These are phyloP conservation scores for Prunus yedoensis DNA, from an alignment of 331 rosid species.

Conservation along the genomic window DNA sequence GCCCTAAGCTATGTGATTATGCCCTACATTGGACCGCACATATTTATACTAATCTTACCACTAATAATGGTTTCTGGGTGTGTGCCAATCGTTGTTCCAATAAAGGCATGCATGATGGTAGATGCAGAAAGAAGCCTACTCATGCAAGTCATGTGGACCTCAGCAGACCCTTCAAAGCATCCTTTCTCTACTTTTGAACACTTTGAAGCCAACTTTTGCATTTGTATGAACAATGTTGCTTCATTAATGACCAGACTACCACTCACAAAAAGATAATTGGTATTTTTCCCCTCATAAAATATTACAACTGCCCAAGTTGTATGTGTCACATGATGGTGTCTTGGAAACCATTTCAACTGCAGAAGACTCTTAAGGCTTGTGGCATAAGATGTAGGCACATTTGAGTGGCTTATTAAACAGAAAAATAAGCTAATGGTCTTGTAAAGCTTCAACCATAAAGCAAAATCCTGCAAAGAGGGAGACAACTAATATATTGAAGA, in stretches of 20 bases:
- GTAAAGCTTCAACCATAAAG: no score
- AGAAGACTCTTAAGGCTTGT: no score
- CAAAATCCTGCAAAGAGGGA: no score
- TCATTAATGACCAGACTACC: background rate
- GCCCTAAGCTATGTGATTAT: background rate
- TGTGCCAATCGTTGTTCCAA: background rate
- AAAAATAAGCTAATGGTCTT: no score
- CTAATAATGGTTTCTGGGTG: background rate
- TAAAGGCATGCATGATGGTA: background rate
- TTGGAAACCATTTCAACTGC: background rate
- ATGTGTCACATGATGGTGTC: background rate
- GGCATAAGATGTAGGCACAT: no score
- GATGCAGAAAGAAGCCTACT: conserved; percentile 2
- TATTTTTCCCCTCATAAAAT: background rate
- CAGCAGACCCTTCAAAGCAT: background rate
- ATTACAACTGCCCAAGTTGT: background rate
- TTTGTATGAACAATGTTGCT: background rate
- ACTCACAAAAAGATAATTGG: background rate
- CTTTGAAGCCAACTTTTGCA: background rate
- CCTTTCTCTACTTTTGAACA: background rate
- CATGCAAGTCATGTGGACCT: conserved; percentile 9
- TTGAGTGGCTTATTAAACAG: no score
- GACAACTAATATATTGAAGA: no score
- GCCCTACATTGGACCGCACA: background rate
- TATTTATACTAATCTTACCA: background rate